A percentile compares a stretch with the other conserved stretches of the same genome.
Conservation (phyloP, 805 yeast species). For the Saccharomyces jurei region DNA sequence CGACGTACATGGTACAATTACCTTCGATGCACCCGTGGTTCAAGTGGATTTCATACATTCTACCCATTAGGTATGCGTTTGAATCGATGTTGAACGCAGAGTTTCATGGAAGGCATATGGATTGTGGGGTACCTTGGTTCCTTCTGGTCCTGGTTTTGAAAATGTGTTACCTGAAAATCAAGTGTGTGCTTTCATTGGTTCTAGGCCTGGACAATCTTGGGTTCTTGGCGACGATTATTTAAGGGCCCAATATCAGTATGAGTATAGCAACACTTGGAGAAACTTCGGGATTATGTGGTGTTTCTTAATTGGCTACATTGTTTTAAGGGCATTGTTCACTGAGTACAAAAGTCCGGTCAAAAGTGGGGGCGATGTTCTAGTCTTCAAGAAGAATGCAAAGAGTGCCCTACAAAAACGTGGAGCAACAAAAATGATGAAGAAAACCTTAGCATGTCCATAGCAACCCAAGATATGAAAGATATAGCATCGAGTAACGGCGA, state of each 20-base stretch:
- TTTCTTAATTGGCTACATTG: slow-evolving; percentile 25
- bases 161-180: slow-evolving; percentile 29
- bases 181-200: slow-evolving; percentile 57
- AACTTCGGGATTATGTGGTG: slow-evolving; percentile 63
- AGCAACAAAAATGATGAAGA: slow-evolving; percentile 11
- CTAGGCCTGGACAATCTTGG: slow-evolving; percentile 42
- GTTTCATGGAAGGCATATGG: slow-evolving; percentile 23
- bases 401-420: slow-evolving; percentile 9
- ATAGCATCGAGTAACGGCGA: slow-evolving; percentile 4
- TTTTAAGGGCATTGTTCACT: slow-evolving; percentile 17
- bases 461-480: slow-evolving; percentile 13
- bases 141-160: slow-evolving; percentile 48
- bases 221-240: slow-evolving; percentile 60
- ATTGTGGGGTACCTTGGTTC: slow-evolving; percentile 36
- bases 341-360: slow-evolving; percentile 20
- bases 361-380: slow-evolving; percentile 33
- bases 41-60: slow-evolving; percentile 48
- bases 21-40: slow-evolving; percentile 60
- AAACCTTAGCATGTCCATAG: slow-evolving; percentile 5
- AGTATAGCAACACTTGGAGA: slow-evolving; percentile 65
- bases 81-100: slow-evolving; percentile 41
- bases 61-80: slow-evolving; percentile 48
- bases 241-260: slow-evolving; percentile 40
- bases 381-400: slow-evolving; percentile 46
- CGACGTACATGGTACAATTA: slow-evolving; percentile 55